Evolutionary conservation across 176 grass and related monocot species (phyloP).

Genomic region (Triticum dicoccoides): DNA sequence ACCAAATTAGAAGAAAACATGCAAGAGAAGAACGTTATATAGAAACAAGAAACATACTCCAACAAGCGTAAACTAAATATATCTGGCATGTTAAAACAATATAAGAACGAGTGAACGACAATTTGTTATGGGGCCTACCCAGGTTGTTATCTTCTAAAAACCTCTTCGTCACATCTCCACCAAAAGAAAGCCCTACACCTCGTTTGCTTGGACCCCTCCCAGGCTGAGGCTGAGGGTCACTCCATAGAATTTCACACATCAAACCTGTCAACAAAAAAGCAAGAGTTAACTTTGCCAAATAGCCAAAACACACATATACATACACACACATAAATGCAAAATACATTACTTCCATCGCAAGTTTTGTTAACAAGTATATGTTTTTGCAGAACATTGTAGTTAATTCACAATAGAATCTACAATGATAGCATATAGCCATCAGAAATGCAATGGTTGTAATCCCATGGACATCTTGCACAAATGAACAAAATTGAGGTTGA

Average conservation of each 20-base stretch:
- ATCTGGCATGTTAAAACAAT: neutral
- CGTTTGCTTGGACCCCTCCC: conserved; percentile 89
- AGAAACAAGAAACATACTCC: neutral
- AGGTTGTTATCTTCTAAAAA: conserved; percentile 70
- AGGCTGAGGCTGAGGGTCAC: conserved; percentile 79
- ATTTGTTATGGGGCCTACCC: conserved; percentile 27
- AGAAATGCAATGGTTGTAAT: neutral
- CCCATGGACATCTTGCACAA: neutral
- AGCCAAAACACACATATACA: neutral
- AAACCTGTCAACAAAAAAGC: conserved; percentile 36
- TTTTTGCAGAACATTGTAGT: neutral
- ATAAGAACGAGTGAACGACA: neutral
- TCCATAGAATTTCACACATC: conserved; percentile 94
- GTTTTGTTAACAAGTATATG: neutral
- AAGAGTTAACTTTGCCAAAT: conserved; percentile 15
- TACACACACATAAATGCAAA: neutral
- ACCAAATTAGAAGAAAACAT: neutral
- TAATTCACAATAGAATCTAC: neutral
- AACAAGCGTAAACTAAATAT: neutral
- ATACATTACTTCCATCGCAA: neutral
- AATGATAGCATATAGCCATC: conserved; percentile 1
- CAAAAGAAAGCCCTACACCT: conserved; percentile 85
- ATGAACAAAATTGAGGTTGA: neutral
- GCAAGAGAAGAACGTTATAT: neutral
- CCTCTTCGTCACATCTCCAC: conserved; percentile 76